Conservation (phyloP, 2,329 filamentous ascomycete genomes). For the Cercospora janseana region DNA sequence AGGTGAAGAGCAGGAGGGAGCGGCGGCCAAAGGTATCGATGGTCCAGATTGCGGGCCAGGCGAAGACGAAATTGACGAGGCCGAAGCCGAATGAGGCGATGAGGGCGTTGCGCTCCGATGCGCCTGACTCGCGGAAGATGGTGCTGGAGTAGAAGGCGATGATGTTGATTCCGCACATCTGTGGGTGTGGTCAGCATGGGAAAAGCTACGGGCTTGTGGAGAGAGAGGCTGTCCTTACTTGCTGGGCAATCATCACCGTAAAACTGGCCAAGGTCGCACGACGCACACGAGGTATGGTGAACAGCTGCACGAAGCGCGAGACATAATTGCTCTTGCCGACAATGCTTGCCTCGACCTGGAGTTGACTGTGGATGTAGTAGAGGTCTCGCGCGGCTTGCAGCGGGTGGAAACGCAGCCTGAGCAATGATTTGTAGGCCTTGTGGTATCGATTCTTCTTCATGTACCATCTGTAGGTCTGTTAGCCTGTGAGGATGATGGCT, state of each 20-base stretch:
- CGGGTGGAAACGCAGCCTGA: constrained; percentile 48
- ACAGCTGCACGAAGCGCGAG: constrained; percentile 48
- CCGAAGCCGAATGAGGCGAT: constrained; percentile 47
- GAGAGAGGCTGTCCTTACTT: constrained; percentile 24
- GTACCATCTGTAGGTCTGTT: constrained; percentile 27
- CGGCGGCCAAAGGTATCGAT: constrained; percentile 41
- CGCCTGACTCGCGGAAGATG: constrained; percentile 40
- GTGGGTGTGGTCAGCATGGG: neutral
- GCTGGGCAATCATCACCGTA: constrained; percentile 38
- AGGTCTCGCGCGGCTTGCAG: constrained; percentile 57
- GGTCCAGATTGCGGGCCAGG: constrained; percentile 38
- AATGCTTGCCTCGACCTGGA: constrained; percentile 30
- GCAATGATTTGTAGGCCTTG: constrained; percentile 52
- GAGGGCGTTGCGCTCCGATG: constrained; percentile 38
- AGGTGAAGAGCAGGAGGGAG: constrained; percentile 42
- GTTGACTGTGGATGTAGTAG: constrained; percentile 49
- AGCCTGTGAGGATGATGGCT: neutral
- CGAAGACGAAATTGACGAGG: constrained; percentile 48
- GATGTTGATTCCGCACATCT: constrained; percentile 27
- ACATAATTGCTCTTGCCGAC: constrained; percentile 42
- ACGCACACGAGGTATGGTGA: constrained; percentile 50
- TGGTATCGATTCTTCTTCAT: constrained; percentile 49
- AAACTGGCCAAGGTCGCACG: constrained; percentile 39
- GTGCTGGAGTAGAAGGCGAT: constrained; percentile 36
- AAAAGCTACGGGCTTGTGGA: neutral